Base-by-base conservation (phyloP, 208 protist genomes). In the Crithidia expoeki region DNA sequence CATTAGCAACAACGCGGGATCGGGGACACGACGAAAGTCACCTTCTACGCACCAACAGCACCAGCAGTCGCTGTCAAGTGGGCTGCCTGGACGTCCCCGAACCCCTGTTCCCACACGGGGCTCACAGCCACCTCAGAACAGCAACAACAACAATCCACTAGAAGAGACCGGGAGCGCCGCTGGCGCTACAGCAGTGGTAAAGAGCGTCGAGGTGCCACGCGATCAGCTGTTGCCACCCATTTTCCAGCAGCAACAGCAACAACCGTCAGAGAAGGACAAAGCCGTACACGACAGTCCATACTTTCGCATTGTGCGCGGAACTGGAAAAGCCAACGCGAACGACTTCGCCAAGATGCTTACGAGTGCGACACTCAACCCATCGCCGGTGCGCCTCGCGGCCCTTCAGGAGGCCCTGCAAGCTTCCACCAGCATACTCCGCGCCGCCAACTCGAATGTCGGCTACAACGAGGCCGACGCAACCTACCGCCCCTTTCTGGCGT, bases 381-480 rank as follows among this genome's bases (percentile, higher is more conserved):
- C 55, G 5, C 64, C 72, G 19, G 72, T 40, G 27, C 72, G 72
- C 4, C 50, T 77, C 36, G 50, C 56, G 2, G 62, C 46, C 19
- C 47, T 77, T 40, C 72, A 62, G 33, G 25, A 53, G 25, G 52
- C 64, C 1, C 30, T 77, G 49, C 64, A 72, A 25, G 72, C 65
- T 19, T 79, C 68, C 4, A 30, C 60, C 14, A 27, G 30, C 3
- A 30, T 60, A 12, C 36, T 73, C 12, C 70, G 66, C 34, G 64
- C 58, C 6, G 52, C 44, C 38, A 14, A 46, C 2, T 58, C 59
- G 47, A 6, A 40, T 47, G 27, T 23, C 52, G 2, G 61, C 12
- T 10, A 25, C 14, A 17, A 34, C 0, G 40, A 6, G 42, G 57
- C 40, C 9, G 55, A 49, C 25, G 40, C 40, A 2, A 51, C 40